phyloP scores from a whole-genome alignment of 1,284 basidiomycete genomes.

The Tilletia indica region DNA sequence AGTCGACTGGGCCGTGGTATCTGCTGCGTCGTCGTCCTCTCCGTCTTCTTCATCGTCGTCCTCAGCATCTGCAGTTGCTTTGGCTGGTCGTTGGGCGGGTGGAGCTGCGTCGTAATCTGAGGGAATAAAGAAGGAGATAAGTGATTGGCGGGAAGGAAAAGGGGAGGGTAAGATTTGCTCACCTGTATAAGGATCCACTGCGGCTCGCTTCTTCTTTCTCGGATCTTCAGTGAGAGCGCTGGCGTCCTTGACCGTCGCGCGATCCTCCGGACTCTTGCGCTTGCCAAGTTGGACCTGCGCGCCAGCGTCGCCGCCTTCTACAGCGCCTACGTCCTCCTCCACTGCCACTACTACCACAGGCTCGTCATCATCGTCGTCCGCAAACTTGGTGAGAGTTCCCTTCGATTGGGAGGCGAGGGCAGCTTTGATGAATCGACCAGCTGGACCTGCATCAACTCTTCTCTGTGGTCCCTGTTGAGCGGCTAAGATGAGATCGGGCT shows the following conservation, averaged over 20 bases:
- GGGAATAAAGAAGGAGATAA: background rate
- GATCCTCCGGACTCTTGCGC: background rate
- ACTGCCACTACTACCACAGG: background rate
- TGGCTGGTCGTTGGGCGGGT: background rate
- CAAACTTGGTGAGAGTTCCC: slow-evolving; percentile 6
- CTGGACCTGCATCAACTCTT: background rate
- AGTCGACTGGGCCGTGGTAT: background rate
- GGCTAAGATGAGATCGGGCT: background rate
- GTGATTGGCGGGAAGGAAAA: background rate
- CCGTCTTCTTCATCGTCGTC: background rate
- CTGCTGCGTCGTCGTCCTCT: background rate
- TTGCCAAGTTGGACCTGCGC: background rate
- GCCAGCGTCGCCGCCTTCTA: background rate
- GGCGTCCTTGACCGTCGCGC: background rate
- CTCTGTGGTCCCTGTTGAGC: background rate
- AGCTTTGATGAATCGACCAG: slow-evolving; percentile 5
- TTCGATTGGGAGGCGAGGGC: slow-evolving; percentile 1
- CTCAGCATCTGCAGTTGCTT: background rate
- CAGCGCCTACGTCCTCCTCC: too few relatives aligned
- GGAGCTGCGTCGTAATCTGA: slow-evolving; percentile 13
- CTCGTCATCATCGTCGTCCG: background rate
- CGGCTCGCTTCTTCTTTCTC: slow-evolving; percentile 2
- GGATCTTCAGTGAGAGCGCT: background rate
- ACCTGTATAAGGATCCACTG: slow-evolving; percentile 9
- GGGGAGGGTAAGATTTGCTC: background rate